Evolutionary conservation across 2,329 filamentous ascomycete species (phyloP).

Genomic region (Venturia pyrina): DNA sequence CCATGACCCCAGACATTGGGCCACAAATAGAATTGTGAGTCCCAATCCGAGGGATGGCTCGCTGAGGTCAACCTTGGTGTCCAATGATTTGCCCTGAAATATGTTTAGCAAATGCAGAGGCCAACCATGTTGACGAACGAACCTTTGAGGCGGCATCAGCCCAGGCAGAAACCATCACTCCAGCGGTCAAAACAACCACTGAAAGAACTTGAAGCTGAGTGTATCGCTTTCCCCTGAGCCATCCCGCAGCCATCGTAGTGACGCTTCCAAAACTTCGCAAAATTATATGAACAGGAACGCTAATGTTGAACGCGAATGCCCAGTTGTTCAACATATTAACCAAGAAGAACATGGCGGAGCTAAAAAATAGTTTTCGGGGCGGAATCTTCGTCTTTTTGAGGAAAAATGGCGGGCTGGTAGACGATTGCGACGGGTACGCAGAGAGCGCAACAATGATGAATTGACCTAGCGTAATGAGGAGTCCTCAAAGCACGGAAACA

Average conservation of each 20-base stretch:
- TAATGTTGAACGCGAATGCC: conserved; percentile 94
- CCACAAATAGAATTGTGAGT: conserved; percentile 72
- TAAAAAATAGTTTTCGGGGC: conserved; percentile 73
- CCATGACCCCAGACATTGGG: conserved; percentile 80
- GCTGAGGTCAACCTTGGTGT: conserved; percentile 28
- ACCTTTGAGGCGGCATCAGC: conserved; percentile 82
- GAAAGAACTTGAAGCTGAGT: conserved; percentile 69
- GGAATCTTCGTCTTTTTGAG: conserved; percentile 72
- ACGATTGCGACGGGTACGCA: conserved; percentile 35
- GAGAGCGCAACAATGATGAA: conserved; percentile 54
- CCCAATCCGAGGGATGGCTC: conserved; percentile 53
- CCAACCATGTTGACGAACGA: conserved; percentile 14
- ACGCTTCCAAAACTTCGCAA: conserved; percentile 90
- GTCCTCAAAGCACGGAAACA: conserved; percentile 41
- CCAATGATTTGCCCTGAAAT: conserved; percentile 31
- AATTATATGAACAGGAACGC: conserved; percentile 94
- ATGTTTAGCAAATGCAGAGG: conserved; percentile 6
- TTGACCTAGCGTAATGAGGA: conserved; percentile 44
- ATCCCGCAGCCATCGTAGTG: conserved; percentile 88
- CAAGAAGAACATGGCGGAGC: conserved; percentile 80
- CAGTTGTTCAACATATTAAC: conserved; percentile 97
- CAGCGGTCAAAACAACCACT: conserved; percentile 72
- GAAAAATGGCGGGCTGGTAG: conserved; percentile 54
- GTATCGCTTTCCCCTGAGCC: conserved; percentile 75
- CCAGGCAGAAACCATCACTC: conserved; percentile 80